A percentile compares a stretch with the other conserved stretches of the same genome.
Conservation (phyloP, 1,139 yeast species). For the Suhomyces guaymorum region DNA sequence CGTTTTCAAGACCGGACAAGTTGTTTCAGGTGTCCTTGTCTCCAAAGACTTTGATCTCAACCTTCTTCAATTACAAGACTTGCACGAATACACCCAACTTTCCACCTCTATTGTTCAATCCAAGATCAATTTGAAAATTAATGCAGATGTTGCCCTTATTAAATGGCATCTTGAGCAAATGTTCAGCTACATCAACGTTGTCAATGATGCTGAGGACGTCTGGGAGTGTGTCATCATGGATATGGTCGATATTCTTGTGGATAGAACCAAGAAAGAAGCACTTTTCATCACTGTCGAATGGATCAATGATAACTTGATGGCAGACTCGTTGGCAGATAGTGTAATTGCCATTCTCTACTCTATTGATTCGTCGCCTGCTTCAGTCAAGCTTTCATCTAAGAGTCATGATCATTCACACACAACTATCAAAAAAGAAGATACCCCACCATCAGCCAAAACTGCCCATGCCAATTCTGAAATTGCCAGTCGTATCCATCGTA, state of each 20-base stretch:
- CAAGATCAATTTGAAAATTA: conserved; percentile 72
- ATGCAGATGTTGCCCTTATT: conserved; percentile 78
- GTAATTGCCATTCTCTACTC: conserved; percentile 86
- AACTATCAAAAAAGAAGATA: conserved; percentile 14
- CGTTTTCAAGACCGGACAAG: conserved; percentile 35
- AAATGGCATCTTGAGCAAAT: conserved; percentile 91
- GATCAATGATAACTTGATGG: conserved; percentile 80
- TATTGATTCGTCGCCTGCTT: conserved; percentile 93
- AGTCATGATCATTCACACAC: conserved; percentile 49
- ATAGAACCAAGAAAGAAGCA: conserved; percentile 35
- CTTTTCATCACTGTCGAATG: conserved; percentile 71
- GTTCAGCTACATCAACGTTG: conserved; percentile 81
- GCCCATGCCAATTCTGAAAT: conserved; percentile 42
- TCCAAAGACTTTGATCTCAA: conserved; percentile 89
- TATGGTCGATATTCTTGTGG: conserved; percentile 48
- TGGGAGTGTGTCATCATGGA: conserved; percentile 54
- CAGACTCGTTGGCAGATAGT: conserved; percentile 93
- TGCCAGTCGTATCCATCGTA: conserved; percentile 59
- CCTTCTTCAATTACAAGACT: conserved; percentile 78
- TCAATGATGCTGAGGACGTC: conserved; percentile 61
- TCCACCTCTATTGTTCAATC: conserved; percentile 86
- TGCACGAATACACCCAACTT: conserved; percentile 84
- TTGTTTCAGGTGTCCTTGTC: conserved; percentile 84
- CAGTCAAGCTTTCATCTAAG: conserved; percentile 79
- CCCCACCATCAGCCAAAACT: conserved; percentile 21